phyloP scores from a whole-genome alignment of 257 asterid species.

The Solanum dulcamara region DNA sequence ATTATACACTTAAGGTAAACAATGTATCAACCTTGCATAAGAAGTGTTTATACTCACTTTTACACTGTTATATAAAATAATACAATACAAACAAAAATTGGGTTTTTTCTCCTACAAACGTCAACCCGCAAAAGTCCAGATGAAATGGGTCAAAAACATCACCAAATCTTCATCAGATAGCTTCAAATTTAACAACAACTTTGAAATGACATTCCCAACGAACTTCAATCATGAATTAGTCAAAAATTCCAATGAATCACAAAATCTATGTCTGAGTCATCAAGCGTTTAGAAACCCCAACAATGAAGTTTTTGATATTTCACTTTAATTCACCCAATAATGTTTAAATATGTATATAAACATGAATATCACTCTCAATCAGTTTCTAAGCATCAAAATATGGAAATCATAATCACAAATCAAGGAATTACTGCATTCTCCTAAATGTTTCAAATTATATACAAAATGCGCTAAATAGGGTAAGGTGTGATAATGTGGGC shows the following conservation, averaged over 20 bases:
- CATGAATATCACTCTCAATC: background rate
- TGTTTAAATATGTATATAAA: background rate
- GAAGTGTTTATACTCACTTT: background rate
- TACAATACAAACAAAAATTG: background rate
- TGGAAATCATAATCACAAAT: background rate
- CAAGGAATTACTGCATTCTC: background rate
- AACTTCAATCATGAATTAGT: background rate
- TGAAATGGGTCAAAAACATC: background rate
- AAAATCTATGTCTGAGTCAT: background rate
- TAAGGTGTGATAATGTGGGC: background rate
- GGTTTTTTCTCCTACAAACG: background rate
- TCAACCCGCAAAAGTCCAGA: background rate
- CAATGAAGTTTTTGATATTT: background rate
- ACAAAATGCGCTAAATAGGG: background rate
- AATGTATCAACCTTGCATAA: background rate
- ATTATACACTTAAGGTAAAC: background rate
- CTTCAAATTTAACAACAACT: background rate
- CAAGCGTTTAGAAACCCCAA: background rate
- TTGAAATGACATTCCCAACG: background rate
- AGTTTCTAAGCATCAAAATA: background rate
- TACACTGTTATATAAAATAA: background rate
- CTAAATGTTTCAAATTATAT: background rate
- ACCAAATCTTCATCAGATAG: background rate
- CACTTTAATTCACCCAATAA: background rate
- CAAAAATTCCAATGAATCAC: background rate